Conservation (phyloP, 257 asterid genomes). For the Solanum virginianum region DNA sequence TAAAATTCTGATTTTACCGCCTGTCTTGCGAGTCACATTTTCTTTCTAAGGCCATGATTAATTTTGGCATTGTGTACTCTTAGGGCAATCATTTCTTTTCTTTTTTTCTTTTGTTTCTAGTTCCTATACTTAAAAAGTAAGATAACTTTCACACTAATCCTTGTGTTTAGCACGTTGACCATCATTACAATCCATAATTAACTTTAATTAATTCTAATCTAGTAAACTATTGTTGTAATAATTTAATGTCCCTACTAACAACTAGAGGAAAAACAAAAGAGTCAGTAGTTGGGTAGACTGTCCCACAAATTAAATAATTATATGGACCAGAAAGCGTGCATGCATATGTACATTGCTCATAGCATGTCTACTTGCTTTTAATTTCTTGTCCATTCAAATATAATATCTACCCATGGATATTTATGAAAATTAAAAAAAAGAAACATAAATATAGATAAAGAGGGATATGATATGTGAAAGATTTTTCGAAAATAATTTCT, state of each 20-base stretch:
- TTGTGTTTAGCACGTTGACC: not conserved
- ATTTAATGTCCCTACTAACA: not conserved
- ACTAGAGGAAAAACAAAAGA: not conserved
- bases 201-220: not conserved
- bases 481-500: not conserved
- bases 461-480: not conserved
- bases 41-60: not conserved
- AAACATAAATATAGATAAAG: not conserved
- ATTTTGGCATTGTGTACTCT: not conserved
- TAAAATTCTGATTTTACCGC: too few species aligned
- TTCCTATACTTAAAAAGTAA: not conserved
- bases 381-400: not conserved
- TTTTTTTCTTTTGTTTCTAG: not conserved
- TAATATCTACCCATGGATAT: not conserved
- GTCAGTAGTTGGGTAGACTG: not conserved
- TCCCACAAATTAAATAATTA: not conserved
- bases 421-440: not conserved
- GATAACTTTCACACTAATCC: not conserved
- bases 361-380: not conserved
- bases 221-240: not conserved
- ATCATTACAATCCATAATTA: not conserved
- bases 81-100: not conserved
- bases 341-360: not conserved
- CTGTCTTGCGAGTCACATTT: not conserved
- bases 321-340: not conserved